phyloP scores from a whole-genome alignment of 1,284 basidiomycete genomes.

The Rhodotorula glutinis region DNA sequence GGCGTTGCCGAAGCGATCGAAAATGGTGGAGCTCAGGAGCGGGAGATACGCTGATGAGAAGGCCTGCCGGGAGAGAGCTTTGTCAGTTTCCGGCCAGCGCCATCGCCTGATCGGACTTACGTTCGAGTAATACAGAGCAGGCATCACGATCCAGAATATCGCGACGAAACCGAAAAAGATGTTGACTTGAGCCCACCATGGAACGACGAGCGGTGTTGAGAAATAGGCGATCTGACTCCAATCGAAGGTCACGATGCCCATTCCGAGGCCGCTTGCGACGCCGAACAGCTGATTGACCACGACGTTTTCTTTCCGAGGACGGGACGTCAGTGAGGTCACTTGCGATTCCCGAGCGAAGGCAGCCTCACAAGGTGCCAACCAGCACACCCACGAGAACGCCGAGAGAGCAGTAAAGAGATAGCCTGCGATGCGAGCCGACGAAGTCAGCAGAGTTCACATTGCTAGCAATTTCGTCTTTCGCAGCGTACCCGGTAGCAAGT shows the following conservation, averaged over 20 bases:
- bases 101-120: too few relatives aligned
- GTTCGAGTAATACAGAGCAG: constrained; percentile 87
- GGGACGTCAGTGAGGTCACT: too few relatives aligned
- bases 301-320: constrained; percentile 65
- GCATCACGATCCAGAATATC: constrained; percentile 87
- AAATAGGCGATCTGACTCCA: constrained; percentile 91
- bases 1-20: too few relatives aligned
- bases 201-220: constrained; percentile 83
- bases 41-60: too few relatives aligned
- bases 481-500: constrained; percentile 78
- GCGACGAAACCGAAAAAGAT: constrained; percentile 80
- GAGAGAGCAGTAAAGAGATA: constrained; percentile 83
- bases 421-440: constrained; percentile 58
- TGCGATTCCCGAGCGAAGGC: too few relatives aligned
- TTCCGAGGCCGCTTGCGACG: constrained; percentile 61
- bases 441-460: constrained; percentile 63
- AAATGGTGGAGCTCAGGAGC: too few relatives aligned
- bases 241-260: constrained; percentile 89
- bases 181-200: constrained; percentile 97
- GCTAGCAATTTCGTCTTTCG: too few relatives aligned
- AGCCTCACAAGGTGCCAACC: constrained; percentile 58
- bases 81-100: too few relatives aligned
- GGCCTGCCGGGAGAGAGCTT: too few relatives aligned
- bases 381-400: constrained; percentile 86
- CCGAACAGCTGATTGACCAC: constrained; percentile 92